A percentile compares a stretch with the other conserved stretches of the same genome.
phyloP scores from a whole-genome alignment of 257 asterid species.

The Solanum clarkiae region DNA sequence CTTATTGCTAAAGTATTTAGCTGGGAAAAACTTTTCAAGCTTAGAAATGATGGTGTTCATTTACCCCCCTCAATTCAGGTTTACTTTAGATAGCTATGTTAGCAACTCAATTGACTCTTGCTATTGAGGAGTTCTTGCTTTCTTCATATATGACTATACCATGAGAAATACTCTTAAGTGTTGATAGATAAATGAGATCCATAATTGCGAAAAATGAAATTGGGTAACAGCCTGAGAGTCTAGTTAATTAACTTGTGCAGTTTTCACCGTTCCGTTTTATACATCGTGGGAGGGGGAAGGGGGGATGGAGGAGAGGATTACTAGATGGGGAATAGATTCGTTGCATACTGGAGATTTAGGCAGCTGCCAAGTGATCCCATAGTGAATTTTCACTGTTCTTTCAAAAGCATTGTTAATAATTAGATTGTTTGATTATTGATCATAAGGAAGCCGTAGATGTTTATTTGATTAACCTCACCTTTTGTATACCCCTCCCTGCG shows the following conservation, averaged over 20 bases:
- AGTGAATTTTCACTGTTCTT: background rate
- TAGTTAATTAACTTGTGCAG: background rate
- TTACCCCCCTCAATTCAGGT: background rate
- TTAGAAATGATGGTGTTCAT: background rate
- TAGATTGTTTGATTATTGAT: background rate
- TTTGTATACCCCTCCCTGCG: background rate
- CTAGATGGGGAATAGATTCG: background rate
- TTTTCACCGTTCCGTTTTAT: background rate
- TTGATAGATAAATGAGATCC: background rate
- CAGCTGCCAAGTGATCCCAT: background rate
- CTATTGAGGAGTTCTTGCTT: background rate
- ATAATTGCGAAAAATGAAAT: background rate
- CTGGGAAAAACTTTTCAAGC: background rate
- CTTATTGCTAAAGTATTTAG: background rate
- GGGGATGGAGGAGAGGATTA: background rate
- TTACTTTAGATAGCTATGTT: background rate
- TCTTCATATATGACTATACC: background rate
- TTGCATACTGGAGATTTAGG: background rate
- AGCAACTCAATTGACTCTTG: background rate
- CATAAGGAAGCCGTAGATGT: background rate
- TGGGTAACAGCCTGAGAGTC: background rate
- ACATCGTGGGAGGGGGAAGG: background rate
- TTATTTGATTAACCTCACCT: background rate
- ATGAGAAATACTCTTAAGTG: background rate
- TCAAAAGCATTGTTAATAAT: background rate